Evolutionary conservation across 2,329 filamentous ascomycete genomes (phyloP), one percentile per base, ranked within the genome.

Genomic region (Cladosporium sp.): DNA sequence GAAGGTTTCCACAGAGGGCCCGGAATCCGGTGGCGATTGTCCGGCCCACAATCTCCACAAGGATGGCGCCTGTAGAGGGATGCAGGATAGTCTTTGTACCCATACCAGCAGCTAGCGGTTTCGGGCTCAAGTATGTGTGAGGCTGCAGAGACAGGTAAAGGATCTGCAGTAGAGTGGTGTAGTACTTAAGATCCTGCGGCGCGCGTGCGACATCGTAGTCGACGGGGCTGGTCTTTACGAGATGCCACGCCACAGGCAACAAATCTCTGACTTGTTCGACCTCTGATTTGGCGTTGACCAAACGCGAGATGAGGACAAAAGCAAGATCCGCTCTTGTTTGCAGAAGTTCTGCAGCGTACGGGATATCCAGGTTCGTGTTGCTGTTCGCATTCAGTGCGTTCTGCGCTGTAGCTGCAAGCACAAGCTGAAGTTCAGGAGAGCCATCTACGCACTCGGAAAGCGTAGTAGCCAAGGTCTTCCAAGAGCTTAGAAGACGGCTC

Each of bases 401-500:
- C 55, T 83, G 79, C 7, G 87, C 83, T 40, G 94, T 85, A 51
- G 84, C 78, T 27, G 88, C 74, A 72, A 95, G 83, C 50, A 86
- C 78, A 59, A 79, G 82, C 50, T 84, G 80, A 3, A 92, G 73
- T 19, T 76, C 72, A 33, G 72, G 67, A 46, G 79, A 75, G 15
- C 73, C 71, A 30, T 78, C 75, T 35, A 78, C 72, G 49, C 59
- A 62, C n/a, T 81, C 81, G 64, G 86, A 88, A 42, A 98, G 78
- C 62, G 96, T 92, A 43, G 93, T 77, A 12, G 92, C 80, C 7
- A 98, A 77, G 52, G 88, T 84, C 66, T 94, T 91, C 89, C 92
- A 97, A 49, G 88, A 86, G 59, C 88, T 83, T 56, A 96, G 85
- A 15, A 98, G 79, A 38, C 83, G 80, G 57, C 93, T 84, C 72